Conservation (phyloP, 257 asterid genomes). For the Plectranthus barbatus region DNA sequence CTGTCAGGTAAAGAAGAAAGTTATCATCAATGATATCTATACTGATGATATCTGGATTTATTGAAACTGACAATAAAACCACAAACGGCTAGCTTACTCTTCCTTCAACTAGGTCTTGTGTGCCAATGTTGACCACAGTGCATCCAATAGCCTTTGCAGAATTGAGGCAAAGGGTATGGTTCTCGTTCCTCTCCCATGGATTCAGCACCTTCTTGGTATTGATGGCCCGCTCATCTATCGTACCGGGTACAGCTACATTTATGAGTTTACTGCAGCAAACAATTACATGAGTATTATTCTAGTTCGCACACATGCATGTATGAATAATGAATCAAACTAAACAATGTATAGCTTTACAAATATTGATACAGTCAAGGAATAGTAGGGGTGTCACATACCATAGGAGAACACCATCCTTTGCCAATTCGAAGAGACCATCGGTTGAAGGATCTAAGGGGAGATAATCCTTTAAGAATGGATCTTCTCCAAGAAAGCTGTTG, state of each 20-base stretch:
- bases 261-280: constrained; percentile 74
- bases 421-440: constrained; percentile 73
- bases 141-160: constrained; percentile 99
- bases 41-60: not conserved
- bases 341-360: not conserved
- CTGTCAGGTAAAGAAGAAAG: constrained; percentile 31
- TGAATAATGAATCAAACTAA: too few relatives aligned
- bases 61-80: not conserved
- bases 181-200: constrained; percentile 95
- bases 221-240: constrained; percentile 94
- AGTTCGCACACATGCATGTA: not conserved
- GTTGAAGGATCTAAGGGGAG: constrained; percentile 82
- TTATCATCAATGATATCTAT: not conserved
- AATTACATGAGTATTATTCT: not conserved
- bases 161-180: constrained; percentile 84
- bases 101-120: constrained; percentile 85
- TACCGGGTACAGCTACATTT: constrained; percentile 90
- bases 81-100: constrained; percentile 43
- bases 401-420: constrained; percentile 84
- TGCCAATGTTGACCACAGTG: constrained; percentile 95
- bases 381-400: constrained; percentile 36
- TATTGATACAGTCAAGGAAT: not conserved
- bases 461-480: constrained; percentile 57
- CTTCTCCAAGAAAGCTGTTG: constrained; percentile 69
- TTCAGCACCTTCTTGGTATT: constrained; percentile 69